A percentile compares a stretch with the other conserved stretches of the same genome.
Conservation (phyloP, 73 alveolate species). For the Paramecium pentaurelia region DNA sequence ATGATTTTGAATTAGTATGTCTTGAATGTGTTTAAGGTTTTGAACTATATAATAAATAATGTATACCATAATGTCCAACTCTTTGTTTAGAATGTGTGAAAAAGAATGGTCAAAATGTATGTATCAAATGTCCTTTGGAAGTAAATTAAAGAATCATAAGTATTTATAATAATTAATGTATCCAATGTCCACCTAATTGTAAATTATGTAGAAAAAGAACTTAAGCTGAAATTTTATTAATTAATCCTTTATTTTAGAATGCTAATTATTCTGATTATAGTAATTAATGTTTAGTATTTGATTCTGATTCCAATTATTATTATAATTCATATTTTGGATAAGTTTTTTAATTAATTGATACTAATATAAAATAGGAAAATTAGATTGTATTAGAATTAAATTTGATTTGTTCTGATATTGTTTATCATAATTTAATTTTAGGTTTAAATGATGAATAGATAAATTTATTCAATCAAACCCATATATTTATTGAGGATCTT, state of each 20-base stretch:
- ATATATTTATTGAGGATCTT: not conserved
- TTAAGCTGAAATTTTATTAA: not conserved
- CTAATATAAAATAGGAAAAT: not conserved
- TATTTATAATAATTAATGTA: not conserved
- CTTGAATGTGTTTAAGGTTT: not conserved
- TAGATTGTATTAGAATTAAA: not conserved
- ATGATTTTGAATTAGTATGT: not conserved
- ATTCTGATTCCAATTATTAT: not conserved
- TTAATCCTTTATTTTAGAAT: not conserved
- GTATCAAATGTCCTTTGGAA: not conserved
- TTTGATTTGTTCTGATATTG: not conserved
- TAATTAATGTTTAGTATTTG: not conserved
- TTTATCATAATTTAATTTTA: too few relatives aligned
- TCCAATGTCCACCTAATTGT: not conserved
- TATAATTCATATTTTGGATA: not conserved
- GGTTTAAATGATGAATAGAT: not conserved
- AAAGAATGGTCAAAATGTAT: not conserved
- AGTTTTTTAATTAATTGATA: not conserved
- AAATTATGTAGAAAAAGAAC: not conserved
- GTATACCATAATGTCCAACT: not conserved
- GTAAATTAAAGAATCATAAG: not conserved
- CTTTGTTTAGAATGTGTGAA: not conserved
- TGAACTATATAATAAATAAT: not conserved
- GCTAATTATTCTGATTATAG: not conserved
- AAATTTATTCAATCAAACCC: not conserved